Percentiles rank a stretch among this genome's conserved stretches.
Conservation (phyloP, 129 eudicot genomes). For the Saposhnikovia divaricata region DNA sequence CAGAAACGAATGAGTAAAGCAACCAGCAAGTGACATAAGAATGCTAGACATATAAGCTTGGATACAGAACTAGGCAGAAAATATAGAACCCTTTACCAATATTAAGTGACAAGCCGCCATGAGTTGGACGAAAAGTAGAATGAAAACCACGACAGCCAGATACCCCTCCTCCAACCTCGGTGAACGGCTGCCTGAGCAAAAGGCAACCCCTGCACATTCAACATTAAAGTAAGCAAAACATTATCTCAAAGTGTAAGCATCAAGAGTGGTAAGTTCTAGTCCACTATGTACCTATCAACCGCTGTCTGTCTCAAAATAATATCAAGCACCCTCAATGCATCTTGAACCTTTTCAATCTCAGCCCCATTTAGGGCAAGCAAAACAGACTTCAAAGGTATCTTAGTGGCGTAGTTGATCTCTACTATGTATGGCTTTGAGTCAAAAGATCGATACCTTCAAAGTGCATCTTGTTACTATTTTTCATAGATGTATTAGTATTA, state of each 20-base stretch:
- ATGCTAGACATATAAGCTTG: background rate
- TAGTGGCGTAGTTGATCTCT: constrained; percentile 50
- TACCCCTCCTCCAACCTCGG: constrained; percentile 89
- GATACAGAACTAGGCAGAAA: background rate
- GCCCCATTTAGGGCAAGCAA: constrained; percentile 53
- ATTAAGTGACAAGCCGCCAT: constrained; percentile 74
- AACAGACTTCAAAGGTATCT: constrained; percentile 54
- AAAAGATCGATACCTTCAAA: constrained; percentile 51
- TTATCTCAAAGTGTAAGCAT: background rate
- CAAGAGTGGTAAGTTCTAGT: constrained; percentile 1
- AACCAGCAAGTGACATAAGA: background rate
- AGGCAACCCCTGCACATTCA: constrained; percentile 72
- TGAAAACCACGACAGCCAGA: constrained; percentile 57
- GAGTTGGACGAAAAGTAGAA: constrained; percentile 79
- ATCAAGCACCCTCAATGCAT: constrained; percentile 80
- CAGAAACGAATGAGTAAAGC: too few species aligned
- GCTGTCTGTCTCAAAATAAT: constrained; percentile 79
- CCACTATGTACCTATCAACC: constrained; percentile 47
- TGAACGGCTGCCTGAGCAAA: constrained; percentile 70
- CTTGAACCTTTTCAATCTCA: constrained; percentile 48
- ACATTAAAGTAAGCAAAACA: constrained; percentile 12
- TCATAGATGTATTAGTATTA: background rate
- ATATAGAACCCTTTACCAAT: constrained; percentile 38
- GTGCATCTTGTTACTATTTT: background rate
- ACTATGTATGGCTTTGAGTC: constrained; percentile 57